These are phyloP conservation scores for Metschnikowia bowlesiae DNA, from an alignment of 805 yeast species.

Conservation along the genomic window DNA sequence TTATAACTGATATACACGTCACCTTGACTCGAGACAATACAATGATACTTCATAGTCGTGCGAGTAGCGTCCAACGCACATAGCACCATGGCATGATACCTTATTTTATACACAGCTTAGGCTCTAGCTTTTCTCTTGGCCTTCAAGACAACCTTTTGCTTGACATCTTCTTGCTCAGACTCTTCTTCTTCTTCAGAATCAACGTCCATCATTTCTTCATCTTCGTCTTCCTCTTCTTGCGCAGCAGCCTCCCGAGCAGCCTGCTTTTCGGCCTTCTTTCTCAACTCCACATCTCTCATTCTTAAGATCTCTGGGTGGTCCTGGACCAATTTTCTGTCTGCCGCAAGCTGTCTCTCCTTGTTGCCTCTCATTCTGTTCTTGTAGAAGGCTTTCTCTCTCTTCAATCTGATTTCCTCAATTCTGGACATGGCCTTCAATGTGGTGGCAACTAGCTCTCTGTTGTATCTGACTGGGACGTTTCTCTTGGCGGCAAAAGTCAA, in stretches of 20 bases:
- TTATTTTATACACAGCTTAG: slow-evolving; percentile 6
- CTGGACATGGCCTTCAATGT: slow-evolving; percentile 94
- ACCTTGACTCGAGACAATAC: too few species aligned
- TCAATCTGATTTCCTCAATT: slow-evolving; percentile 91
- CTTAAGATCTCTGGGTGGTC: slow-evolving; percentile 83
- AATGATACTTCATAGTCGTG: not conserved
- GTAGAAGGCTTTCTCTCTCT: slow-evolving; percentile 97
- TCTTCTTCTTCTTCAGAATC: slow-evolving; percentile 39
- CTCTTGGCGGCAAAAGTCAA: slow-evolving; percentile 95
- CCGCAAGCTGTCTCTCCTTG: slow-evolving; percentile 76
- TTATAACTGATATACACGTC: too few species aligned
- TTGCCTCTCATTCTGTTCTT: slow-evolving; percentile 99
- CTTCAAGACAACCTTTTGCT: slow-evolving; percentile 58
- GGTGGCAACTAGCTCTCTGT: slow-evolving; percentile 91
- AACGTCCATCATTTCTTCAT: slow-evolving; percentile 38
- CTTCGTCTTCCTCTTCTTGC: slow-evolving; percentile 36
- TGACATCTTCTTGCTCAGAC: slow-evolving; percentile 35
- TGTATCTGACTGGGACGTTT: slow-evolving; percentile 96
- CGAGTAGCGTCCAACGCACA: too few species aligned
- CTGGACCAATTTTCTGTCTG: slow-evolving; percentile 86
- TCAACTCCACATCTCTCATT: slow-evolving; percentile 89
- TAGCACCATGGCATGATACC: not conserved
- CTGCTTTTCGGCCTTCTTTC: slow-evolving; percentile 67
- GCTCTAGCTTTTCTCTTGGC: slow-evolving; percentile 47
- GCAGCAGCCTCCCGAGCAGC: slow-evolving; percentile 39